These are phyloP conservation scores for Endoconidiophora polonica DNA, from an alignment of 2,329 filamentous ascomycete genomes.

Conservation along the genomic window DNA sequence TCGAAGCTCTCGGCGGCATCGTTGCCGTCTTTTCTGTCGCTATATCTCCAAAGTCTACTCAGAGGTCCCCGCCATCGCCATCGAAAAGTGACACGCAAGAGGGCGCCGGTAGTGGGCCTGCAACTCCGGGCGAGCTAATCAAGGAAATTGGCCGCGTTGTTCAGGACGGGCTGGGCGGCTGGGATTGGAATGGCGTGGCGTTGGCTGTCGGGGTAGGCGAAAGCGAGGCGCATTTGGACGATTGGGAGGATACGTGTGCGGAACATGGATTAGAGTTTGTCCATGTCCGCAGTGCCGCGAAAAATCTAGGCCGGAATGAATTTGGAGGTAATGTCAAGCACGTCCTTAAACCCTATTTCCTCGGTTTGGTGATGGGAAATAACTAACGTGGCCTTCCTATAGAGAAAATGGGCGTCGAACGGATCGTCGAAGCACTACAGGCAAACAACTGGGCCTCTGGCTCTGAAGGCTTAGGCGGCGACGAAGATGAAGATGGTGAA, in stretches of 20 bases:
- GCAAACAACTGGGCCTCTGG: conserved; percentile 44
- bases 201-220: conserved; percentile 40
- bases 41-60: neutral
- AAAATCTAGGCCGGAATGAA: conserved; percentile 32
- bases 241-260: conserved; percentile 45
- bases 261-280: conserved; percentile 47
- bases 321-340: conserved; percentile 33
- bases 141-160: conserved; percentile 37
- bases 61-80: neutral
- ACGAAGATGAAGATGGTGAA: conserved; percentile 19
- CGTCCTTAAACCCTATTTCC: neutral
- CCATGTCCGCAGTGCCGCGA: conserved; percentile 27
- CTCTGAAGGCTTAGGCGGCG: conserved; percentile 18
- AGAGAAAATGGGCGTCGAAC: conserved; percentile 43
- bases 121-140: conserved; percentile 26
- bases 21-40: conserved; percentile 26
- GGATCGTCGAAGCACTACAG: conserved; percentile 44
- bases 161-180: conserved; percentile 39
- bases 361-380: neutral
- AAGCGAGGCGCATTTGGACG: conserved; percentile 28
- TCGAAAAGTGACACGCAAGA: conserved; percentile 10
- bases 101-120: conserved; percentile 17
- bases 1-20: conserved; percentile 41
- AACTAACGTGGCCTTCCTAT: neutral
- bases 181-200: conserved; percentile 47